Conservation (phyloP, 2,329 filamentous ascomycete genomes). For the Diplodia mutila region DNA sequence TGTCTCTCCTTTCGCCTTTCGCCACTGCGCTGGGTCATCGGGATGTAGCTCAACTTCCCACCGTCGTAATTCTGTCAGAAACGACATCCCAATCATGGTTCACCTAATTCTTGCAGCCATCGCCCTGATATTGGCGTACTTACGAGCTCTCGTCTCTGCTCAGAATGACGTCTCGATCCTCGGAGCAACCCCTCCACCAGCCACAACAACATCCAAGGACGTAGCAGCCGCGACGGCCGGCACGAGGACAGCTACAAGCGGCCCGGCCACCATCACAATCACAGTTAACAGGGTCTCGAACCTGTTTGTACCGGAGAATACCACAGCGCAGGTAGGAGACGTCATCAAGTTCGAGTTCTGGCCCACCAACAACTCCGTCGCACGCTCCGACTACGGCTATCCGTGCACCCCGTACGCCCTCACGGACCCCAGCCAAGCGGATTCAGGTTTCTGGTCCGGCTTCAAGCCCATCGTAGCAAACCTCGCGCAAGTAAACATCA, state of each 20-base stretch:
- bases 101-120: neutral
- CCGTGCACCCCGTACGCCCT: constrained; percentile 31
- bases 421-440: neutral
- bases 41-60: neutral
- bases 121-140: neutral
- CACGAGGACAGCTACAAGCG: neutral
- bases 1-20: neutral
- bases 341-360: constrained; percentile 48
- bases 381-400: constrained; percentile 45
- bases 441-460: constrained; percentile 15
- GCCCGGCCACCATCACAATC: constrained; percentile 1
- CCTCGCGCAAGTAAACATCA: neutral
- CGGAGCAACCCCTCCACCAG: neutral
- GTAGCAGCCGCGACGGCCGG: neutral
- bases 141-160: neutral
- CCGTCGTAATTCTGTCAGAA: too few species aligned
- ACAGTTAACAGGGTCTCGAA: neutral
- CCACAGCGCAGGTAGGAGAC: constrained; percentile 26
- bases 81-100: neutral
- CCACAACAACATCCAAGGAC: neutral
- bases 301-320: constrained; percentile 6
- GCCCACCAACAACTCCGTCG: constrained; percentile 48
- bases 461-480: constrained; percentile 18
- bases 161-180: constrained; percentile 10
- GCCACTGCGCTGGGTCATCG: constrained; percentile 1